Percentiles rank a stretch among this genome's conserved stretches.
phyloP scores from a whole-genome alignment of 1,284 basidiomycete genomes.

The Schizopora paradoxa region DNA sequence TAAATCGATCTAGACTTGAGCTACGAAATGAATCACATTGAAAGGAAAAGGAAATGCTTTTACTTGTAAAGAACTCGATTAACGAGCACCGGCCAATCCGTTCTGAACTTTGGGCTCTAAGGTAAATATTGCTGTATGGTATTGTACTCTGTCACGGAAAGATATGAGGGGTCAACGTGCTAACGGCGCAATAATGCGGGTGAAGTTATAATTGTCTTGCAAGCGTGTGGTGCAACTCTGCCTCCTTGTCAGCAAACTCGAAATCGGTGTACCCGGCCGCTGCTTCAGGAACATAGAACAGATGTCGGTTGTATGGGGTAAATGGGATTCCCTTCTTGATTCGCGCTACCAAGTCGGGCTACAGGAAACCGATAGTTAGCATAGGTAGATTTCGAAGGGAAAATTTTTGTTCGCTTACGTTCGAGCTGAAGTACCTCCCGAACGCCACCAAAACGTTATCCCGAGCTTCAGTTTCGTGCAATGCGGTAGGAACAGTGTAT shows the following conservation, averaged over 20 bases:
- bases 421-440: slow-evolving; percentile 44
- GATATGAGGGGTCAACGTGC: no score
- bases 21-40: no score
- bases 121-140: no score
- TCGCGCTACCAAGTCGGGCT: slow-evolving; percentile 19
- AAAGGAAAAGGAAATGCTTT: no score
- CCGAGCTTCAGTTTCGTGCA: slow-evolving; percentile 26
- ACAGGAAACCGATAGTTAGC: neutral
- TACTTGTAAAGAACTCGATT: no score
- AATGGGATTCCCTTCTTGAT: slow-evolving; percentile 17
- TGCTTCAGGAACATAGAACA: slow-evolving; percentile 15
- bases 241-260: slow-evolving; percentile 13
- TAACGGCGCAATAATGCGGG: no score
- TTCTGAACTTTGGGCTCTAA: no score
- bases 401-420: no score
- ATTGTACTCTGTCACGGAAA: no score
- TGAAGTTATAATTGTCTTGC: no score
- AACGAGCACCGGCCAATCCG: no score
- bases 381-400: neutral
- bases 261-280: slow-evolving; percentile 17
- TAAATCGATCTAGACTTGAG: no score
- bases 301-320: slow-evolving; percentile 15
- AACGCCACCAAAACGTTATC: slow-evolving; percentile 37
- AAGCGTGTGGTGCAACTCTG: slow-evolving; percentile 10
- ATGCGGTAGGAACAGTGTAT: slow-evolving; percentile 27